Conservation (phyloP, 805 yeast genomes). For the Tetrapisispora nanseiensis region DNA sequence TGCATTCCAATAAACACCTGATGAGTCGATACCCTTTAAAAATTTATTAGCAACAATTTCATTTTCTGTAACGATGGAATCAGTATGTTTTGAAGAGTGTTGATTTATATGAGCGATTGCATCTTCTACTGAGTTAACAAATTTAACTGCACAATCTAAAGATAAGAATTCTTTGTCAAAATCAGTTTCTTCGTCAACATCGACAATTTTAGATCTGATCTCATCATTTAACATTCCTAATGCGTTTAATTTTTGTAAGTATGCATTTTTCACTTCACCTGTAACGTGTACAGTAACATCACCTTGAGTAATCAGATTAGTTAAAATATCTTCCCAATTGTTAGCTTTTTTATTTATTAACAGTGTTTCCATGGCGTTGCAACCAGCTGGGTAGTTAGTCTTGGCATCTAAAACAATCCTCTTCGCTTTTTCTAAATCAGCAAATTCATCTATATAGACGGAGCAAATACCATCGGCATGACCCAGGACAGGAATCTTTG, state of each 20-base stretch:
- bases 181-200: conserved; percentile 42
- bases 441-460: conserved; percentile 67
- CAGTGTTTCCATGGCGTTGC: conserved; percentile 90
- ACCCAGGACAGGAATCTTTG: conserved; percentile 94
- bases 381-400: conserved; percentile 97
- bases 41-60: conserved; percentile 64
- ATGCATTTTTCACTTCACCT: conserved; percentile 33
- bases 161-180: conserved; percentile 80
- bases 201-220: conserved; percentile 29
- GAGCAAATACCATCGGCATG: conserved; percentile 98
- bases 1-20: conserved; percentile 97
- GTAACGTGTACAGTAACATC: conserved; percentile 62
- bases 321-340: conserved; percentile 31
- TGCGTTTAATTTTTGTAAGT: conserved; percentile 17
- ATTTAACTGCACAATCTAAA: conserved; percentile 67
- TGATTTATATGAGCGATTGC: conserved; percentile 82
- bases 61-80: conserved; percentile 74
- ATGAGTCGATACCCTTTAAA: conserved; percentile 79
- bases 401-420: conserved; percentile 76
- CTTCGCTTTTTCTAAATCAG: conserved; percentile 68
- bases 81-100: conserved; percentile 96
- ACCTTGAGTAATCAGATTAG: conserved; percentile 46
- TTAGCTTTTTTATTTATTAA: conserved; percentile 39
- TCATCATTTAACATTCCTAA: conserved; percentile 9
- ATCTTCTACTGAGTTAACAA: conserved; percentile 46